These are phyloP conservation scores for Rosellinia necatrix DNA, from an alignment of 2,329 filamentous ascomycete genomes.

Conservation along the genomic window DNA sequence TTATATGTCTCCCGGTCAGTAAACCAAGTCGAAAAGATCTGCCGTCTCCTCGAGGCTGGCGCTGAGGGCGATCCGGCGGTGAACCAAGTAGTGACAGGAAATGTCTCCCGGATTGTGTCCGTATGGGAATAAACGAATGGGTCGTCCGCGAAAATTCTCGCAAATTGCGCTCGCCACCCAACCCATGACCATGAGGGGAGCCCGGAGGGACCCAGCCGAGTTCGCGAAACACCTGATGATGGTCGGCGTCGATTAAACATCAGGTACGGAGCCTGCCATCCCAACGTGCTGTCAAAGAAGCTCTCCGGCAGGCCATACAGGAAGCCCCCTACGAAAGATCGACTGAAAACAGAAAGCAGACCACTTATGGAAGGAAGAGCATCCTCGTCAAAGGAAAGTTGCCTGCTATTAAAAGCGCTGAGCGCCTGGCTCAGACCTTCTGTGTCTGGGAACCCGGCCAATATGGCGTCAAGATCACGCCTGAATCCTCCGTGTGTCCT, in stretches of 20 bases:
- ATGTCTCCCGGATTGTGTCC: neutral
- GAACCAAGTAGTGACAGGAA: neutral
- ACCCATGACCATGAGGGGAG: neutral
- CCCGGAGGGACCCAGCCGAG: neutral
- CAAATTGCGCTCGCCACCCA: neutral
- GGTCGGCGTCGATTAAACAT: neutral
- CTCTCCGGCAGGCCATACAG: conserved; percentile 1
- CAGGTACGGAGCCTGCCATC: neutral
- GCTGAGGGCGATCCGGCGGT: neutral
- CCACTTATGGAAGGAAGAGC: neutral
- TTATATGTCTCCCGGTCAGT: neutral
- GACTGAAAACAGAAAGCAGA: neutral
- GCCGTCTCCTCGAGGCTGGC: neutral
- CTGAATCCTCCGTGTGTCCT: neutral
- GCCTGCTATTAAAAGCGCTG: neutral
- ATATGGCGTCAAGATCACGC: neutral
- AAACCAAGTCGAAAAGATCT: neutral
- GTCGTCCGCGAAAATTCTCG: neutral
- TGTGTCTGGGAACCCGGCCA: neutral
- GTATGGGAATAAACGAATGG: neutral
- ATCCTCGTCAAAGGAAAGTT: neutral
- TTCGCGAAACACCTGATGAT: neutral
- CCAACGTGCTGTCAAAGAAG: neutral
- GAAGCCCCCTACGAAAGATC: neutral
- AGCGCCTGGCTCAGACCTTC: neutral